These are phyloP conservation scores for Jamesozyma gamospora DNA, from an alignment of 805 yeast genomes.

Conservation along the genomic window DNA sequence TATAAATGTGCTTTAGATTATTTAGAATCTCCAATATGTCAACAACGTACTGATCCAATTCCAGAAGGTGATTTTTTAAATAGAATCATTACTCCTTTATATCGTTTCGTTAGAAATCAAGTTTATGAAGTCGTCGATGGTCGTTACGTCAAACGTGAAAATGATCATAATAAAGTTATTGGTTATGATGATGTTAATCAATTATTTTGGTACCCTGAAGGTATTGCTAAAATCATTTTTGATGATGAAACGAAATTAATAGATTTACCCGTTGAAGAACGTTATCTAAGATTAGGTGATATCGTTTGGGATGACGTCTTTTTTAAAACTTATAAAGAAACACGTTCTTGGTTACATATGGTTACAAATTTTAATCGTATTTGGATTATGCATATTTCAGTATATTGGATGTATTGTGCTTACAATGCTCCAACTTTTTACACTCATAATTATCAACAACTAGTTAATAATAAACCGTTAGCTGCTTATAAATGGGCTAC, in stretches of 20 bases:
- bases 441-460: conserved; percentile 77
- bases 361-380: conserved; percentile 94
- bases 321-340: conserved; percentile 91
- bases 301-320: conserved; percentile 87
- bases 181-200: conserved; percentile 99
- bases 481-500: conserved; percentile 90
- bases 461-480: conserved; percentile 75
- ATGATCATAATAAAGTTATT: conserved; percentile 67
- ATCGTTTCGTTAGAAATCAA: conserved; percentile 67
- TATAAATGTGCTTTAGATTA: conserved; percentile 93
- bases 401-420: conserved; percentile 92
- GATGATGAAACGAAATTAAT: conserved; percentile 77
- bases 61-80: conserved; percentile 86
- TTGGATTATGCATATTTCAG: conserved; percentile 85
- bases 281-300: conserved; percentile 83
- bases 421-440: conserved; percentile 87
- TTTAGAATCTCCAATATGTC: conserved; percentile 79
- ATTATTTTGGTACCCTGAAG: conserved; percentile 99
- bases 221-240: conserved; percentile 82
- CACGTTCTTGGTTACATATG: conserved; percentile 95
- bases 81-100: conserved; percentile 86
- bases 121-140: conserved; percentile 76
- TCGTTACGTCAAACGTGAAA: conserved; percentile 75
- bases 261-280: conserved; percentile 81
- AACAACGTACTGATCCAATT: conserved; percentile 72